phyloP scores from a whole-genome alignment of 257 asterid genomes.

The Echium plantagineum region DNA sequence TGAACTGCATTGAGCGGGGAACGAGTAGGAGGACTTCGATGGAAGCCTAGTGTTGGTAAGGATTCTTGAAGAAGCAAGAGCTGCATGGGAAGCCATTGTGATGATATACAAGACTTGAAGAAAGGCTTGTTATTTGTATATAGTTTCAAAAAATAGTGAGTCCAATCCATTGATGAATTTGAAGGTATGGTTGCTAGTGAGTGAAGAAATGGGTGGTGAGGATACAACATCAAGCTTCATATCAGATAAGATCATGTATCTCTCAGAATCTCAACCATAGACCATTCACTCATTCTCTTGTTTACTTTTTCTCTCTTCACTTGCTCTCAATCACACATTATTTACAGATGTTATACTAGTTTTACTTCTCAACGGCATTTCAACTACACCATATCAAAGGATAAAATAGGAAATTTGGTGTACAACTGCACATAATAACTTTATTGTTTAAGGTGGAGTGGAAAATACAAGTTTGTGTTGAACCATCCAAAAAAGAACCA shows the following conservation, averaged over 20 bases:
- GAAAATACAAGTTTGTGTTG: no score
- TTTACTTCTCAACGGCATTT: background rate
- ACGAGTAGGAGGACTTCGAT: conserved; percentile 35
- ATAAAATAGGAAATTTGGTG: no score
- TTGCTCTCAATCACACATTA: background rate
- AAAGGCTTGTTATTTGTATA: conserved; percentile 5
- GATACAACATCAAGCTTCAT: conserved; percentile 27
- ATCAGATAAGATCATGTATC: conserved; percentile 51
- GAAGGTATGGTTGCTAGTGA: conserved; percentile 35
- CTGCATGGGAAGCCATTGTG: conserved; percentile 85
- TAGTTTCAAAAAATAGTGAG: conserved; percentile 10
- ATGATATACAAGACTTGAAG: conserved; percentile 23
- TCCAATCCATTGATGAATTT: conserved; percentile 4
- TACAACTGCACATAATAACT: no score
- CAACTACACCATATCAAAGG: background rate
- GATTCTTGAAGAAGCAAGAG: conserved; percentile 83
- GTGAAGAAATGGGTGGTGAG: conserved; percentile 44
- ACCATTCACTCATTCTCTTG: conserved; percentile 14
- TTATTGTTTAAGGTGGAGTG: no score
- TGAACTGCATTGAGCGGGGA: conserved; percentile 55
- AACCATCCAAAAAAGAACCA: no score
- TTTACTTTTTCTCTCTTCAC: conserved; percentile 8
- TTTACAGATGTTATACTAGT: background rate
- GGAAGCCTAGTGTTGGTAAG: conserved; percentile 50
- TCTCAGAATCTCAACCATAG: conserved; percentile 35